These are phyloP conservation scores for Tulasnella sp. DNA, from an alignment of 768 basidiomycete species.

Conservation along the genomic window DNA sequence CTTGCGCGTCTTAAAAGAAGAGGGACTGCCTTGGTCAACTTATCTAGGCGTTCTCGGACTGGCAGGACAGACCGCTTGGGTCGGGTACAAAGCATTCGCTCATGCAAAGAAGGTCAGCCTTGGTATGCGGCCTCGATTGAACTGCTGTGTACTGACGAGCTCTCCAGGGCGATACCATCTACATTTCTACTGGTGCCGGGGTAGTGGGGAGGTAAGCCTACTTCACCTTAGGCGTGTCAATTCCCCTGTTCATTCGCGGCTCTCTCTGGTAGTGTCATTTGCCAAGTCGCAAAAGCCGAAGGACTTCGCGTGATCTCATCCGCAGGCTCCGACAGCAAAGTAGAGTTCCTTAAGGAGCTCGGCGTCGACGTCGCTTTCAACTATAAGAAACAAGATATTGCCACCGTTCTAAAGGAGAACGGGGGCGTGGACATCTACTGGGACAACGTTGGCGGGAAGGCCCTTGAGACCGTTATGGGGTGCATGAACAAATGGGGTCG, in stretches of 20 bases:
- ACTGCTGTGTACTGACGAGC: not conserved
- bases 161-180: slow-evolving; percentile 54
- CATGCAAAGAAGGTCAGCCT: not conserved
- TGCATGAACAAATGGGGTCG: slow-evolving; percentile 39
- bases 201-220: slow-evolving; percentile 59
- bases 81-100: not conserved
- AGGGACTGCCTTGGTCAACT: slow-evolving; percentile 54
- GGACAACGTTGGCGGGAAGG: slow-evolving; percentile 43
- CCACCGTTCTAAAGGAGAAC: slow-evolving; percentile 57
- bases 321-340: slow-evolving; percentile 73
- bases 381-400: slow-evolving; percentile 64
- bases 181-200: slow-evolving; percentile 54
- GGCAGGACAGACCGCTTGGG: slow-evolving; percentile 38
- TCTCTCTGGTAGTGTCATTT: slow-evolving; percentile 41
- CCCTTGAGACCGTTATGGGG: slow-evolving; percentile 41
- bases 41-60: slow-evolving; percentile 58
- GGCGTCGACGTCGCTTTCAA: slow-evolving; percentile 75
- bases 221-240: not conserved
- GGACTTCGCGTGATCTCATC: slow-evolving; percentile 69
- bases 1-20: slow-evolving; percentile 48
- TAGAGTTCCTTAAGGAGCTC: slow-evolving; percentile 57
- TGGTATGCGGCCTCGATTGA: not conserved
- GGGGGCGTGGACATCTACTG: slow-evolving; percentile 60
- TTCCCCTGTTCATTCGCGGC: not conserved
- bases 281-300: slow-evolving; percentile 50